A percentile compares a stretch with the other conserved stretches of the same genome.
Conservation (phyloP, 2,329 filamentous ascomycete species). For the Ilyonectria destructans region DNA sequence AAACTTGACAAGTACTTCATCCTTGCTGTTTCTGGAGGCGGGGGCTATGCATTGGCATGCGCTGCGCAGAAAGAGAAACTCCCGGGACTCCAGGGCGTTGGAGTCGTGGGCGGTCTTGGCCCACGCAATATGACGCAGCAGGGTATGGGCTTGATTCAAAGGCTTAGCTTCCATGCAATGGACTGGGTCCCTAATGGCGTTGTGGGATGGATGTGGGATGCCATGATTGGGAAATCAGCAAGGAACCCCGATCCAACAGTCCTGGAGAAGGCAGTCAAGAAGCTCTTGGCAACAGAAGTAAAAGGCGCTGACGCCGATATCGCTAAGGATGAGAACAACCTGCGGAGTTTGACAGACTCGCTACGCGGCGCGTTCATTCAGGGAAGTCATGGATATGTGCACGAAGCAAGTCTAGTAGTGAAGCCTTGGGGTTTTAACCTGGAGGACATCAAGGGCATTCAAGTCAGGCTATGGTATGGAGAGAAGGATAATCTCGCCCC, state of each 20-base stretch:
- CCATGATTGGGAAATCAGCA: neutral
- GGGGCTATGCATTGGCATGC: neutral
- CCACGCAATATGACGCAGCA: neutral
- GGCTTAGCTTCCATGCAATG: neutral
- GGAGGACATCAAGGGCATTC: neutral
- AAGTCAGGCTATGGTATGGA: neutral
- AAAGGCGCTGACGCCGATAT: neutral
- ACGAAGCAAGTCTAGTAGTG: neutral
- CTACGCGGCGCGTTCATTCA: neutral
- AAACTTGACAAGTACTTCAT: neutral
- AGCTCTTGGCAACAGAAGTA: neutral
- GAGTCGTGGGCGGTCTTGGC: neutral
- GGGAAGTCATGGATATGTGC: neutral
- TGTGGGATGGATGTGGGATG: neutral
- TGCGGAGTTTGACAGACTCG: neutral
- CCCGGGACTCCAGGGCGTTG: neutral
- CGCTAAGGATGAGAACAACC: neutral
- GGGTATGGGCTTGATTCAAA: neutral
- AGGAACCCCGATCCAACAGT: neutral
- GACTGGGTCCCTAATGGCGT: neutral
- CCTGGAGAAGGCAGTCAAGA: neutral
- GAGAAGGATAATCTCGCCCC: neutral
- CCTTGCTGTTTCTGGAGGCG: neutral
- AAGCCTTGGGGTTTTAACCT: neutral
- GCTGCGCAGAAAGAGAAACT: neutral